Evolutionary conservation across 331 rosid genomes (phyloP), one percentile per base, ranked within the genome.

Genomic region (Rhamnella rubrinervis): DNA sequence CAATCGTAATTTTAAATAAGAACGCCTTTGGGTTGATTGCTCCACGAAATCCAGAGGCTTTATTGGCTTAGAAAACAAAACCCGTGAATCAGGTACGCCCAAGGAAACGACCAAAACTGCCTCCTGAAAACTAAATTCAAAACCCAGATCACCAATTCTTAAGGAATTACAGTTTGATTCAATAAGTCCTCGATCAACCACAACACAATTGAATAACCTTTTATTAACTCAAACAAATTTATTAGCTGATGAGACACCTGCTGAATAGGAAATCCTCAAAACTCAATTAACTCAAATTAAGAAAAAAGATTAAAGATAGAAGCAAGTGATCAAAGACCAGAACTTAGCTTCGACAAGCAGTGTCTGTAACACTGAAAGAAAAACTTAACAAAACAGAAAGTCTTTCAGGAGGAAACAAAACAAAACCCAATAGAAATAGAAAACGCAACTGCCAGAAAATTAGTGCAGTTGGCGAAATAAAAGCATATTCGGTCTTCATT

Each of bases 401-500:
- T 28, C 35, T 28, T 28, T 28, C 35, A 28, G 35, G 35, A 28
- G 35, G 35, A 28, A 28, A 28, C 35, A 28, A 28, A 28, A 55
- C 31, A 56, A 44, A 41, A 66, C 25, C 39, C 17, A 15, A 38
- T 21, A 3, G 51, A 57, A 14, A 15, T 25, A 14, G 26, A 49
- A 61, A 7, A 37, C 35, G 61, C 70, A 81, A 80, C 74, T 71
- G 76, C 75, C 60, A 57, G 62, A 58, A 70, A 65, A 51, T 40
- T 18, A 63, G 26, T 61, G 74, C 51, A 40, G 69, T 17, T 44
- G 66, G 71, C 50, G 62, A 39, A 57, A 67, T 14, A 65, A 31
- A 52, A 66, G 93, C 77, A 89, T 89, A 85, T 89, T 91, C 97
- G 74, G 66, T 75, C 67, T 62, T 46, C 68, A 44, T 57, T 46